These are phyloP conservation scores for Bauhinia variegata DNA, from an alignment of 306 rosid species.

Conservation along the genomic window DNA sequence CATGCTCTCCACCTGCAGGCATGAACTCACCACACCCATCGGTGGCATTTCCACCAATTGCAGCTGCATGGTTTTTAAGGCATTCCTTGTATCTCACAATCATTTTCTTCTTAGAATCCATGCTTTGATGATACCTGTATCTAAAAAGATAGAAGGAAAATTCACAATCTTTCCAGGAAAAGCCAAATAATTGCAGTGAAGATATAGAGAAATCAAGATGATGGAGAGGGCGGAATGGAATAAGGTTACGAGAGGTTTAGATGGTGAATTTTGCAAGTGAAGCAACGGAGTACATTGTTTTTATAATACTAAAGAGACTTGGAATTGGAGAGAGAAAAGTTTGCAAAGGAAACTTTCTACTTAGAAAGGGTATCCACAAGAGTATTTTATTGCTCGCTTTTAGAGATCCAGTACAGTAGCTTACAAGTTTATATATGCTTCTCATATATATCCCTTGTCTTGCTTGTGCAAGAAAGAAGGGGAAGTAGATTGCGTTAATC, in stretches of 20 bases:
- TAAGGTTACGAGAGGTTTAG: constrained; percentile 21
- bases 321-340: background rate
- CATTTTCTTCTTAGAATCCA: constrained; percentile 38
- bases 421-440: constrained; percentile 3
- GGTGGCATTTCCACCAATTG: constrained; percentile 57
- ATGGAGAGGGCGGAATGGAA: constrained; percentile 23
- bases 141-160: background rate
- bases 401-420: constrained; percentile 25
- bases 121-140: constrained; percentile 1
- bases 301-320: constrained; percentile 21
- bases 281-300: constrained; percentile 44
- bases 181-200: background rate
- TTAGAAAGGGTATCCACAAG: background rate
- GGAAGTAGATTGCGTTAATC: too few relatives aligned
- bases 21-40: constrained; percentile 69
- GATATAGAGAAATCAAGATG: too few relatives aligned
- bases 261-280: constrained; percentile 57
- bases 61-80: constrained; percentile 65
- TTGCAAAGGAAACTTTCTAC: too few relatives aligned
- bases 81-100: constrained; percentile 50
- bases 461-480: constrained; percentile 6
- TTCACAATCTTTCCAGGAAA: background rate
- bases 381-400: constrained; percentile 31
- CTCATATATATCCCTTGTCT: background rate
- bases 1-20: constrained; percentile 53